These are phyloP conservation scores for Cordyceps pruinosa DNA, from an alignment of 2,329 filamentous ascomycete genomes.

Conservation along the genomic window DNA sequence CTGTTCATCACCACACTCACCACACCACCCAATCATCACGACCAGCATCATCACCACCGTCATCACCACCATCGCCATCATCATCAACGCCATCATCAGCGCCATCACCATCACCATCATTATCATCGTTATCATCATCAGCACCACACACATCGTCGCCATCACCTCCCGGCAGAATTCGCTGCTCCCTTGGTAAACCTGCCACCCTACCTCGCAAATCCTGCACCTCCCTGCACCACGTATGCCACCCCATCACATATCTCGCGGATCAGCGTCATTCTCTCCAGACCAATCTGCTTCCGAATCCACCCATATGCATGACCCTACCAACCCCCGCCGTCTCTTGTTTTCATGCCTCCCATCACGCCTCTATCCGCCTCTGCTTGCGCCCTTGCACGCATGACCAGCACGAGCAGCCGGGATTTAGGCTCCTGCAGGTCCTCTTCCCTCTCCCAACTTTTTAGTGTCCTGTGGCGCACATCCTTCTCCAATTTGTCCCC, in stretches of 20 bases:
- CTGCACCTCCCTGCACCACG: not conserved
- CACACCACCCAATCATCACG: not conserved
- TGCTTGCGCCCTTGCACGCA: not conserved
- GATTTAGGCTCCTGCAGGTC: not conserved
- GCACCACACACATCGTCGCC: not conserved
- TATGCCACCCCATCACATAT: not conserved
- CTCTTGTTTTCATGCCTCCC: not conserved
- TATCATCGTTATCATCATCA: not conserved
- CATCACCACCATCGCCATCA: not conserved
- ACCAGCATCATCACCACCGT: not conserved
- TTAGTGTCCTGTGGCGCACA: conserved; percentile 8
- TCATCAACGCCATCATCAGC: not conserved
- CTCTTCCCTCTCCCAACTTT: not conserved
- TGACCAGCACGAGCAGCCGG: not conserved
- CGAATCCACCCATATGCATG: conserved; percentile 7
- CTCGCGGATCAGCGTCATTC: not conserved
- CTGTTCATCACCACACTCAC: too few relatives aligned
- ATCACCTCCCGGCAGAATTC: too few relatives aligned
- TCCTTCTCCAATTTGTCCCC: conserved; percentile 2
- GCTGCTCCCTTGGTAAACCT: too few relatives aligned
- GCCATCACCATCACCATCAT: not conserved
- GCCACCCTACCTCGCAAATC: not conserved
- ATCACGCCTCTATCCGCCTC: not conserved
- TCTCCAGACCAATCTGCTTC: conserved; percentile 1
- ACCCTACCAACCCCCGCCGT: not conserved